These are phyloP conservation scores for Alloteropsis semialata DNA, from an alignment of 176 grass and related monocot genomes.

Conservation along the genomic window DNA sequence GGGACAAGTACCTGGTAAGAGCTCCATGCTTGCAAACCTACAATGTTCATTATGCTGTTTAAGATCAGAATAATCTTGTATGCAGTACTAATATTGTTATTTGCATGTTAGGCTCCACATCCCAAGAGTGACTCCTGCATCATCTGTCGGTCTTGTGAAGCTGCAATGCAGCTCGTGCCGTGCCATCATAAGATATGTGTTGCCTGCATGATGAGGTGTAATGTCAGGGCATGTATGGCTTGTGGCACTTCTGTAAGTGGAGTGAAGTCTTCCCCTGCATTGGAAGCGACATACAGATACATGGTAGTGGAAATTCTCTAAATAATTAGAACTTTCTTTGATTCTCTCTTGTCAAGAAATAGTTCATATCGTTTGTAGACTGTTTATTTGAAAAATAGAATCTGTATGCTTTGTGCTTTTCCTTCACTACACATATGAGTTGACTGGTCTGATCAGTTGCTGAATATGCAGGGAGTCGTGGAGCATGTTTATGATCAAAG, in stretches of 20 bases:
- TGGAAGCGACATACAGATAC: slow-evolving; percentile 28
- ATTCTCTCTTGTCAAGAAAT: background rate
- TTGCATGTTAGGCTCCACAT: slow-evolving; percentile 34
- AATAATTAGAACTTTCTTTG: background rate
- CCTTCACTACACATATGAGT: background rate
- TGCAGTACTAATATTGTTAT: slow-evolving; percentile 15
- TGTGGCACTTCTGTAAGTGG: slow-evolving; percentile 46
- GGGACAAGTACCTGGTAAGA: slow-evolving; percentile 60
- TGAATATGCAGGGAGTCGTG: slow-evolving; percentile 28
- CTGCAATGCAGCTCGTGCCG: slow-evolving; percentile 42
- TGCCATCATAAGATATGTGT: slow-evolving; percentile 61
- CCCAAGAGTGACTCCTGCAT: slow-evolving; percentile 49
- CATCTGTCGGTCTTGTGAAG: slow-evolving; percentile 49
- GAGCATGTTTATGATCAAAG: background rate
- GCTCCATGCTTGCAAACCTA: background rate
- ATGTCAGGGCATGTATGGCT: slow-evolving; percentile 49
- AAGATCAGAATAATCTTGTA: background rate
- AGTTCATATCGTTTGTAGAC: background rate
- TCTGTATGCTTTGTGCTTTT: background rate
- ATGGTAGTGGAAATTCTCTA: slow-evolving; percentile 29
- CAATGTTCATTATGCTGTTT: background rate
- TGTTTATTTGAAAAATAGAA: background rate
- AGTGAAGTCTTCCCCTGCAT: slow-evolving; percentile 41
- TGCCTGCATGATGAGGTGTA: slow-evolving; percentile 52
- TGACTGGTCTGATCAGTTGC: background rate